Percentiles rank a stretch among this genome's conserved stretches.
Evolutionary conservation across 2,329 filamentous ascomycete genomes (phyloP).

Genomic region (Coniochaeta prunicola): DNA sequence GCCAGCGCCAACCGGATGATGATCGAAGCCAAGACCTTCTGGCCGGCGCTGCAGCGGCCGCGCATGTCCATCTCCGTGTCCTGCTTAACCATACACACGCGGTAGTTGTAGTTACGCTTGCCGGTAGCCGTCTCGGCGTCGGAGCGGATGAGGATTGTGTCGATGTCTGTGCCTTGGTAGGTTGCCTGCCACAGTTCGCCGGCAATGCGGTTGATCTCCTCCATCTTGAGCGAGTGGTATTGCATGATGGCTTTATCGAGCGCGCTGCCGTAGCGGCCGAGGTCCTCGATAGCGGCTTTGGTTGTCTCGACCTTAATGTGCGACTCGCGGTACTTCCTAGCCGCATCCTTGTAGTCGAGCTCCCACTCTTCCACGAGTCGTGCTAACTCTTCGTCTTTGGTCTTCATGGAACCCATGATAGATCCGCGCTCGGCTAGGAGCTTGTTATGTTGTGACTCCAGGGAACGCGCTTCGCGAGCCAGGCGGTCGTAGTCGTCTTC

Average conservation of each 20-base stretch:
- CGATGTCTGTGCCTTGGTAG: conserved; percentile 94
- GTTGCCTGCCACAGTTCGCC: conserved; percentile 96
- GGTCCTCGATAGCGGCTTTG: conserved; percentile 85
- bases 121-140: conserved; percentile 70
- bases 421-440: conserved; percentile 66
- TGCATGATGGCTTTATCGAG: conserved; percentile 97
- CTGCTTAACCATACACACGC: conserved; percentile 95
- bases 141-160: conserved; percentile 90
- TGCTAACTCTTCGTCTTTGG: conserved; percentile 73
- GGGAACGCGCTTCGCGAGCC: conserved; percentile 57
- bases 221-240: conserved; percentile 95
- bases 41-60: conserved; percentile 89
- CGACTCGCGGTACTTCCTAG: conserved; percentile 71
- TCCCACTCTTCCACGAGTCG: conserved; percentile 74
- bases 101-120: conserved; percentile 90
- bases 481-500: conserved; percentile 75
- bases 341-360: conserved; percentile 78
- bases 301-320: conserved; percentile 89
- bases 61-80: conserved; percentile 99
- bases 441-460: conserved; percentile 61
- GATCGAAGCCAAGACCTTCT: conserved; percentile 94
- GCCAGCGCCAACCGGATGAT: conserved; percentile 94
- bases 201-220: conserved; percentile 91
- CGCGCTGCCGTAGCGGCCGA: conserved; percentile 73
- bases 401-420: conserved; percentile 71